Evolutionary conservation across 2,329 filamentous ascomycete species (phyloP).

Genomic region (Mycosphaerelloides madeirae): DNA sequence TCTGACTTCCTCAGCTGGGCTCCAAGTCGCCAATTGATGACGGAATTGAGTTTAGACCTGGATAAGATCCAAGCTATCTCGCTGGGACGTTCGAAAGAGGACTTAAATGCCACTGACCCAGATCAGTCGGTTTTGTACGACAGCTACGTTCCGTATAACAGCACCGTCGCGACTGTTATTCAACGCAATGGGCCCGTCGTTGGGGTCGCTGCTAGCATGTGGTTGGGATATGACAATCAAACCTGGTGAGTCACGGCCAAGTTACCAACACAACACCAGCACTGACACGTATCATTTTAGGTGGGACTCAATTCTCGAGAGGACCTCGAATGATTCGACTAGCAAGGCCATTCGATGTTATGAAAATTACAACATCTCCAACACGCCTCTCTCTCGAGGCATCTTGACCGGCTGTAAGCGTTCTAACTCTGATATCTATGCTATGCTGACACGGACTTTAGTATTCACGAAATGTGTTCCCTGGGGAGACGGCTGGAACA

Average conservation of each 20-base stretch:
- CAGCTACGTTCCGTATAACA: constrained; percentile 9
- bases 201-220: constrained; percentile 6
- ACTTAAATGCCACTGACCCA: not conserved
- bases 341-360: constrained; percentile 7
- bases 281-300: no score
- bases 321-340: constrained; percentile 2
- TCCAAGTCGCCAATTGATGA: constrained; percentile 21
- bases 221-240: constrained; percentile 2
- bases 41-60: constrained; percentile 13
- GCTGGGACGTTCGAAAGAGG: not conserved
- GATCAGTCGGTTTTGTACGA: not conserved
- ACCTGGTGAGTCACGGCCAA: not conserved
- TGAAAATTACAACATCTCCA: constrained; percentile 4
- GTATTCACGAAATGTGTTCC: constrained; percentile 23
- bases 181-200: constrained; percentile 11
- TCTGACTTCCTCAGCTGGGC: constrained; percentile 14
- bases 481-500: constrained; percentile 14
- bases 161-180: constrained; percentile 4
- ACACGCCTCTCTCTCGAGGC: not conserved
- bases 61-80: constrained; percentile 3
- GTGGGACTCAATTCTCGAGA: no score
- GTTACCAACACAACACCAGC: no score
- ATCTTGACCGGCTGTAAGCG: not conserved
- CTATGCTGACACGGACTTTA: no score
- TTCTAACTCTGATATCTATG: constrained; percentile 4